Conservation (phyloP, 257 asterid genomes). For the Solanum etuberosum region DNA sequence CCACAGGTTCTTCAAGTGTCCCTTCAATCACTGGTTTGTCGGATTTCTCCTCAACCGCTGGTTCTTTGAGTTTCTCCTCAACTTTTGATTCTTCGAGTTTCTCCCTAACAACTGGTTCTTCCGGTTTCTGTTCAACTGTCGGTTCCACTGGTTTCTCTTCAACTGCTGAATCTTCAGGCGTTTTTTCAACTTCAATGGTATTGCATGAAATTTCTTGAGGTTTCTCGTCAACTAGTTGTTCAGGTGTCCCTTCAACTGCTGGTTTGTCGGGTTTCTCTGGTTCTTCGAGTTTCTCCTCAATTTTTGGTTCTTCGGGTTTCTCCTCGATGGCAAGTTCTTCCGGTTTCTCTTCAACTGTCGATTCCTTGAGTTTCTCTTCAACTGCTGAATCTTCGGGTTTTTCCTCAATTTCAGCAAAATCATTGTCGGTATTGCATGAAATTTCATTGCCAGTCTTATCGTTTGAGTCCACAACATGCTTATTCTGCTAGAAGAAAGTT, state of each 20-base stretch:
- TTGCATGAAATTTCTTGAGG: neutral
- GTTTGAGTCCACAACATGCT: neutral
- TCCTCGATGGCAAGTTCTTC: neutral
- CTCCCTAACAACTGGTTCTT: neutral
- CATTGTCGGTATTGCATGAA: neutral
- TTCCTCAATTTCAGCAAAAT: neutral
- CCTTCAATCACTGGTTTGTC: neutral
- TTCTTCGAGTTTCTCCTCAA: neutral
- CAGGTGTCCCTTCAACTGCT: neutral
- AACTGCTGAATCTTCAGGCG: neutral
- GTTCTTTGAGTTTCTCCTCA: neutral
- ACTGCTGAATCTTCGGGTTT: neutral
- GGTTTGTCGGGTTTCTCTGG: neutral
- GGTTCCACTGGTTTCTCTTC: neutral
- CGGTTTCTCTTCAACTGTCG: neutral
- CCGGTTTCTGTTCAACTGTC: neutral
- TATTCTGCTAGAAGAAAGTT: slow-evolving; percentile 18
- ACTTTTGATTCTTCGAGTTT: neutral
- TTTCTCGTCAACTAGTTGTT: neutral
- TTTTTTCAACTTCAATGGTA: neutral
- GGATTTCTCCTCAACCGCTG: neutral
- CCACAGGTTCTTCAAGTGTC: neutral
- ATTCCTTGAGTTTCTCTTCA: neutral
- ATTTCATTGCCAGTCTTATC: slow-evolving; percentile 2
- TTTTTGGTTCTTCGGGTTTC: neutral